Evolutionary conservation across 208 protist genomes (phyloP), one percentile per base, ranked within the genome.

Genomic region (Plasmodiophora brassicae): DNA sequence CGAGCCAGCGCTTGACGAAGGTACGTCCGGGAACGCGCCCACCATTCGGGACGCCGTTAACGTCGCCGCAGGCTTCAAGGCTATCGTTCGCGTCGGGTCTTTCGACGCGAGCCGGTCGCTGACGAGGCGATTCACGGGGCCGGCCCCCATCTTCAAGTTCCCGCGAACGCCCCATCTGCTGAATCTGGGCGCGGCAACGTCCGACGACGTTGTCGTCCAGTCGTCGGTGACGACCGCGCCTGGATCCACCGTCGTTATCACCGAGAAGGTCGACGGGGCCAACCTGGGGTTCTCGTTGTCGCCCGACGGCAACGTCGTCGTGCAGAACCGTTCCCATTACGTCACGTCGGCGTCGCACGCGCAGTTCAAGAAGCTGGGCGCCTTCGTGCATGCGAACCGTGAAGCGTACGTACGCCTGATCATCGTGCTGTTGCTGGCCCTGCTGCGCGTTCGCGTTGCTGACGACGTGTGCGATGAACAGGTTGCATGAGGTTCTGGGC

Each of bases 251-350:
- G 86, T 89, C 20, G 1, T 46, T 0, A 78, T 45, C 0, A 78
- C 86, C 32, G 88, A 90, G 71, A 90, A 90, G 60, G 65, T 90
- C 8, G 88, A 90, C 46, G 88, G 88, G 38, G 84, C 88, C 0
- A 90, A 90, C 36, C 83, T 90, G 32, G 88, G 88, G 0, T 28
- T 90, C 46, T 85, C 50, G 5, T 71, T 90, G 1, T 46, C 35
- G 0, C 0, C 8, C 0, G 71, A 87, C 28, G 54, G 72, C 71
- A 45, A 45, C 1, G 20, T 90, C 1, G 60, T 39, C 8, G 32
- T 10, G 0, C 88, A 90, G 46, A 90, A 90, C 84, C 83, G 88
- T 0, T 85, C 84, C 22, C 88, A 90, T 85, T 90, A 85, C 60
- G 88, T 90, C 57, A 88, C 35, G 0, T 22, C n/a, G 0, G 38